A percentile compares a stretch with the other conserved stretches of the same genome.
Conservation (phyloP, 2,329 filamentous ascomycete species). For the Cyphellophora europaea region DNA sequence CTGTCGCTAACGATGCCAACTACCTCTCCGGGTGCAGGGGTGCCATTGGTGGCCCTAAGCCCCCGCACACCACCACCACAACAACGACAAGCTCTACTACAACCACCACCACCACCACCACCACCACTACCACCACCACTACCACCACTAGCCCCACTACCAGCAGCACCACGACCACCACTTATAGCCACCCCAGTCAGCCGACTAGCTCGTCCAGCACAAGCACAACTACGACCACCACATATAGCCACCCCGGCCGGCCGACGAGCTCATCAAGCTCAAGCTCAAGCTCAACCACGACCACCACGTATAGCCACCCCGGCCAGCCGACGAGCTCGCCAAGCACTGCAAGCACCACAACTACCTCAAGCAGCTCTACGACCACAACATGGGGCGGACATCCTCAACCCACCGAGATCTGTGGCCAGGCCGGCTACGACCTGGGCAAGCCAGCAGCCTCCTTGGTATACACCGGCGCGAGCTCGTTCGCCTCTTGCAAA, state of each 20-base stretch:
- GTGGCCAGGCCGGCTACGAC: no score
- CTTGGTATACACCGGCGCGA: no score
- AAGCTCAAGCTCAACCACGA: neutral
- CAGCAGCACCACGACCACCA: slow-evolving; percentile 2
- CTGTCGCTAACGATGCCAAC: slow-evolving; percentile 32
- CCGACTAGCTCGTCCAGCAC: slow-evolving; percentile 1
- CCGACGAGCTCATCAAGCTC: neutral
- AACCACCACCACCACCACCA: slow-evolving; percentile 3
- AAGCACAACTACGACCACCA: slow-evolving; percentile 1
- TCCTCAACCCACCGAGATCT: no score
- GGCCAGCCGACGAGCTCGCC: slow-evolving; percentile 2
- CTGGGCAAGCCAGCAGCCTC: no score
- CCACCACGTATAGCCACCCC: slow-evolving; percentile 4
- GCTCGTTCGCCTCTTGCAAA: no score
- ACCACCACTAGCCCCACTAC: neutral
- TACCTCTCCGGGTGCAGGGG: neutral
- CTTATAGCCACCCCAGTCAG: slow-evolving; percentile 3
- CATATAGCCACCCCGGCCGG: neutral
- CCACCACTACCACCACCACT: slow-evolving; percentile 3
- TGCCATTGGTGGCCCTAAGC: neutral
- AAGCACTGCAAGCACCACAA: neutral
- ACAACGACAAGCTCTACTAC: slow-evolving; percentile 1
- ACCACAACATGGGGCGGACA: no score
- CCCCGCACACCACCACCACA: slow-evolving; percentile 2
- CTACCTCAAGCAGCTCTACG: no score